Evolutionary conservation across 345 rosid species (phyloP).

Genomic region (Citropsis articulata): DNA sequence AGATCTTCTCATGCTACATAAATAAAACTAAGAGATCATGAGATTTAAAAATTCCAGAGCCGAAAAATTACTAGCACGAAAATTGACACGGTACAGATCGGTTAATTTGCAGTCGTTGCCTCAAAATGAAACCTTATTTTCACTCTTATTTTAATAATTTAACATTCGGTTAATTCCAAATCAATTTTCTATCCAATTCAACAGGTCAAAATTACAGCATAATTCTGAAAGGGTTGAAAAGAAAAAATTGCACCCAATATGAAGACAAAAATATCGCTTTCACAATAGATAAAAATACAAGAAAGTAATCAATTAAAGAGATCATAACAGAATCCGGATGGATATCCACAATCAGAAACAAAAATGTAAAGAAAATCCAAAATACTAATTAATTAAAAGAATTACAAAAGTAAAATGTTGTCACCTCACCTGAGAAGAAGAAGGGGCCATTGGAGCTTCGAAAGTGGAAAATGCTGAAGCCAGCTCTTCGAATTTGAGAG

Average conservation of each 20-base stretch:
- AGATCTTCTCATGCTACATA: conserved; percentile 40
- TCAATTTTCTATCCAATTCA: background rate
- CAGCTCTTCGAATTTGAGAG: conserved; percentile 18
- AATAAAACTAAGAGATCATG: conserved; percentile 6
- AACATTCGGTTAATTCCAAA: background rate
- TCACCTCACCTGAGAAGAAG: conserved; percentile 13
- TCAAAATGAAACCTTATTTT: background rate
- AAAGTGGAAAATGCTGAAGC: conserved; percentile 14
- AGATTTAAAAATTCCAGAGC: background rate
- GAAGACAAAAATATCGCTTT: conserved; percentile 12
- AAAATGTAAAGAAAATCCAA: background rate
- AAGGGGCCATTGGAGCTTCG: conserved; percentile 26
- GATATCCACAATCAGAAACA: background rate
- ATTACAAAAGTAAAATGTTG: background rate
- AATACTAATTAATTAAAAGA: background rate
- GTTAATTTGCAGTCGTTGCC: background rate
- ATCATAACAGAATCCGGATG: background rate
- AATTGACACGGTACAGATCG: background rate
- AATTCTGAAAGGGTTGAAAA: background rate
- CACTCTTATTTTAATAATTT: background rate
- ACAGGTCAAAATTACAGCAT: background rate
- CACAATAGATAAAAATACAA: background rate
- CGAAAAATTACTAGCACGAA: background rate
- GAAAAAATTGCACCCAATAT: background rate
- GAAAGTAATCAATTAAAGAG: background rate